phyloP scores from a whole-genome alignment of 768 basidiomycete genomes.

The Omphalotus guepiniiformis region DNA sequence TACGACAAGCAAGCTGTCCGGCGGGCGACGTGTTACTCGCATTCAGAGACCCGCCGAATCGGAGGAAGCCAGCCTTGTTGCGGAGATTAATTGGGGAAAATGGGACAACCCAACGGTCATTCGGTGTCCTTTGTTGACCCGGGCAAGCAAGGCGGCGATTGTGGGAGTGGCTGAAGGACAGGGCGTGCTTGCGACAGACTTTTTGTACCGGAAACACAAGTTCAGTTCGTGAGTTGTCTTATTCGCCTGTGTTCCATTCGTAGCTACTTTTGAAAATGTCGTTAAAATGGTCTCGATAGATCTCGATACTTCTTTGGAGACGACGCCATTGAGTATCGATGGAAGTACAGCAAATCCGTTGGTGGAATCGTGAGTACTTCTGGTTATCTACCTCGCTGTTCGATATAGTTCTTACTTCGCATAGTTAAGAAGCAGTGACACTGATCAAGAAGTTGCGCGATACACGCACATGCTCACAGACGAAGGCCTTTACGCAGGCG shows the following conservation, averaged over 20 bases:
- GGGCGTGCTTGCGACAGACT: conserved; percentile 32
- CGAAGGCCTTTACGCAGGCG: conserved; percentile 45
- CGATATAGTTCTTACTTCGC: not conserved
- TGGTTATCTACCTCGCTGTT: not conserved
- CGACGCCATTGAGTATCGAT: conserved; percentile 45
- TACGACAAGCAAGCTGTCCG: conserved; percentile 31
- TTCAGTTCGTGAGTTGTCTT: conserved; percentile 37
- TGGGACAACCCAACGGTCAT: conserved; percentile 40
- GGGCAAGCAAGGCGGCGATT: conserved; percentile 22
- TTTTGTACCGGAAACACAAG: conserved; percentile 37
- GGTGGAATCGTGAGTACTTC: conserved; percentile 36
- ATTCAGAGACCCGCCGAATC: conserved; percentile 37
- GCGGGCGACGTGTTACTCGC: conserved; percentile 30
- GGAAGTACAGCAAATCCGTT: conserved; percentile 37
- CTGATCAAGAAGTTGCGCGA: conserved; percentile 39
- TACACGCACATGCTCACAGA: conserved; percentile 28
- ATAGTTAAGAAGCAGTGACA: conserved; percentile 35
- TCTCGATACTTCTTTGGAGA: conserved; percentile 47
- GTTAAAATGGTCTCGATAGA: conserved; percentile 21
- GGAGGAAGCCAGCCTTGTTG: conserved; percentile 38
- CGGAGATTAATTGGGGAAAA: conserved; percentile 46
- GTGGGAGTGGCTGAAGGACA: no score
- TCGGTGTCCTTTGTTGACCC: conserved; percentile 15
- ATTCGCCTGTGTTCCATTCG: conserved; percentile 1
- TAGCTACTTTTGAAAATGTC: conserved; percentile 4